These are phyloP conservation scores for Trametes coccinea DNA, from an alignment of 768 basidiomycete genomes.

Conservation along the genomic window DNA sequence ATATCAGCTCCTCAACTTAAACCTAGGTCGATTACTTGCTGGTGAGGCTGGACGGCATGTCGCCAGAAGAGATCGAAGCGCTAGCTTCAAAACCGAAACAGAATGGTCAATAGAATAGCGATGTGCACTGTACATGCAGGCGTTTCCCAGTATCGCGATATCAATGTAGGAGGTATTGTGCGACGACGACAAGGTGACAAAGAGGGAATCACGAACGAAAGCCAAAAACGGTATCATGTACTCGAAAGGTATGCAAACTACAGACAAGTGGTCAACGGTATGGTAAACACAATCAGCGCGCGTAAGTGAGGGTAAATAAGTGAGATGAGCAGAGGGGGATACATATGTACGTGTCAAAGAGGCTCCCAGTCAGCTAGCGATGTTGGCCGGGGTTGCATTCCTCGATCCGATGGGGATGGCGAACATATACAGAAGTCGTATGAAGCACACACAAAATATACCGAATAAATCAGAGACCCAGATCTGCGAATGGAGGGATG, in stretches of 20 bases:
- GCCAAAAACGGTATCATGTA: conserved; percentile 7
- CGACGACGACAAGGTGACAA: neutral
- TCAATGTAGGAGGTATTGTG: neutral
- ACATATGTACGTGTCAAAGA: too few species aligned
- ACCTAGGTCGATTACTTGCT: conserved; percentile 93
- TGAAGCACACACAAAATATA: conserved; percentile 3
- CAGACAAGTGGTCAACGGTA: conserved; percentile 2
- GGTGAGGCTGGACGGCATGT: conserved; percentile 81
- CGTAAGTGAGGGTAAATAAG: neutral
- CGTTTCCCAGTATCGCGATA: neutral
- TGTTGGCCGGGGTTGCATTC: neutral
- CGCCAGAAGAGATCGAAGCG: conserved; percentile 74
- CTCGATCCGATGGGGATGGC: neutral
- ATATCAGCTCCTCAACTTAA: neutral
- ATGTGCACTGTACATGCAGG: conserved; percentile 1
- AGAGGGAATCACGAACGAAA: neutral
- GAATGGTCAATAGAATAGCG: neutral
- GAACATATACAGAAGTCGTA: conserved; percentile 6
- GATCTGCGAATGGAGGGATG: conserved; percentile 9
- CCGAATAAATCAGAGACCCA: conserved; percentile 22
- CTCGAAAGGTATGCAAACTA: conserved; percentile 16
- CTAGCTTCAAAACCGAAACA: conserved; percentile 36
- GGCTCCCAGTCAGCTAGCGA: neutral
- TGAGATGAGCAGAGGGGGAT: neutral
- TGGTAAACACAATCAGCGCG: neutral